These are phyloP conservation scores for Dillenia turbinata DNA, from an alignment of 164 flowering plant genomes.

Conservation along the genomic window DNA sequence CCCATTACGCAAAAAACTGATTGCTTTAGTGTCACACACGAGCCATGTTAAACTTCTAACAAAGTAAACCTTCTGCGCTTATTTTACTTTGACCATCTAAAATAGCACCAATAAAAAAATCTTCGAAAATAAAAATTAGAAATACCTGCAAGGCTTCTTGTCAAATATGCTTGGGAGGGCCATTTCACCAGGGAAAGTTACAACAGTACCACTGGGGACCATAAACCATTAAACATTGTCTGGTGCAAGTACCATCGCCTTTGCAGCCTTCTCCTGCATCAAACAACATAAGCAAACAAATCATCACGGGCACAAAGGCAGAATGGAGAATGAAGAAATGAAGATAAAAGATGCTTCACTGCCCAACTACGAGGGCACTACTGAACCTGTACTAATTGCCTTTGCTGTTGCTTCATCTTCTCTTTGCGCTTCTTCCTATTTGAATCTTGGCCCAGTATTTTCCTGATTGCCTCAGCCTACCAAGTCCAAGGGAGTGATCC, in stretches of 20 bases:
- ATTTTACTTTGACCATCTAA: background rate
- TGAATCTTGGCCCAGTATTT: constrained; percentile 56
- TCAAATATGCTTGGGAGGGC: constrained; percentile 44
- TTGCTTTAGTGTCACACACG: too few relatives aligned
- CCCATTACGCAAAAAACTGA: too few relatives aligned
- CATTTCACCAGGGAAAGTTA: constrained; percentile 36
- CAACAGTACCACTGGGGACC: constrained; percentile 36
- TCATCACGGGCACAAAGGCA: background rate
- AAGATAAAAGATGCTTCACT: background rate
- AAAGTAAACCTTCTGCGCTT: too few relatives aligned
- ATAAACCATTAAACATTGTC: constrained; percentile 35
- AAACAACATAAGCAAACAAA: background rate
- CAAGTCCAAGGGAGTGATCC: background rate
- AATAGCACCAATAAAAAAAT: background rate
- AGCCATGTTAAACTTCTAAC: too few relatives aligned
- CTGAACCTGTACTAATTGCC: constrained; percentile 30
- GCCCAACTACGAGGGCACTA: background rate
- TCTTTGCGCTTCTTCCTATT: constrained; percentile 44
- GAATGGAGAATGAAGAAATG: background rate
- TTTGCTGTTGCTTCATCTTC: constrained; percentile 34
- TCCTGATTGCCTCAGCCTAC: constrained; percentile 56
- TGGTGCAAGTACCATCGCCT: constrained; percentile 23
- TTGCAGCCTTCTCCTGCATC: constrained; percentile 35
- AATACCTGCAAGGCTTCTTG: constrained; percentile 31
- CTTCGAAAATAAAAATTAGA: background rate